Base-by-base conservation (phyloP, 2,329 filamentous ascomycete species). In the Trichophyton rubrum region DNA sequence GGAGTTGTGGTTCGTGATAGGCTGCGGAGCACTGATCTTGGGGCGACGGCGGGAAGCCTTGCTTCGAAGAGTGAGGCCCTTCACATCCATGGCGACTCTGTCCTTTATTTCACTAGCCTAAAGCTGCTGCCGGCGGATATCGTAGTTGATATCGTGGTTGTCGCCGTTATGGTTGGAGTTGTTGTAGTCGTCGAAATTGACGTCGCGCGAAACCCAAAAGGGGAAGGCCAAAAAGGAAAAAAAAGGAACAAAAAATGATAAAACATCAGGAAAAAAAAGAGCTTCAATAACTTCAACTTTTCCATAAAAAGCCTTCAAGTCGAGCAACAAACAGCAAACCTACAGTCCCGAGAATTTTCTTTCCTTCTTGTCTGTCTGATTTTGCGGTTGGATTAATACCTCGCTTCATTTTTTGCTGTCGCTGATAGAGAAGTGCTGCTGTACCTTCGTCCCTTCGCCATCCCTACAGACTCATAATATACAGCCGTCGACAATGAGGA, bases 41-140 rank as follows among this genome's bases (percentile, higher is more conserved):
- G 81, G 82, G 22, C 56, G 56, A 47, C 56, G 56, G 55, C 74
- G 75, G 62, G 72, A 76, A 68, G 69, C 77, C 74, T 85, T 85
- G 74, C 83, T 85, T 69, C 84, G 80, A 65, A 86, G 78, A 60
- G 83, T 85, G 65, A 85, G 78, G 56, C 81, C 81, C 68, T 79
- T 78, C 61, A 73, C 76, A 67, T 82, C 81, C 75, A 82, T 79
- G 30, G 15, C 11, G 6, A 15, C 40, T 43, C 40, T 43, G 11
- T n/a, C n/a, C 40, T 17, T 43, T n/a, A n/a, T 43, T 43, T 17
- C n/a, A 43, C 3, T 5, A 8, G n/a, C 6, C 6, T 43, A 17
- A 20, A 43, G n/a, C 15, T 43, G 40, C n/a, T 43, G 13, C 11
- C 3, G n/a, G 15, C 3, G 6, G 40, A 43, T 43, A 6, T 43